A percentile compares a stretch with the other conserved stretches of the same genome.
phyloP scores from a whole-genome alignment of 1,139 yeast species.

The Martiniozyma asiatica region DNA sequence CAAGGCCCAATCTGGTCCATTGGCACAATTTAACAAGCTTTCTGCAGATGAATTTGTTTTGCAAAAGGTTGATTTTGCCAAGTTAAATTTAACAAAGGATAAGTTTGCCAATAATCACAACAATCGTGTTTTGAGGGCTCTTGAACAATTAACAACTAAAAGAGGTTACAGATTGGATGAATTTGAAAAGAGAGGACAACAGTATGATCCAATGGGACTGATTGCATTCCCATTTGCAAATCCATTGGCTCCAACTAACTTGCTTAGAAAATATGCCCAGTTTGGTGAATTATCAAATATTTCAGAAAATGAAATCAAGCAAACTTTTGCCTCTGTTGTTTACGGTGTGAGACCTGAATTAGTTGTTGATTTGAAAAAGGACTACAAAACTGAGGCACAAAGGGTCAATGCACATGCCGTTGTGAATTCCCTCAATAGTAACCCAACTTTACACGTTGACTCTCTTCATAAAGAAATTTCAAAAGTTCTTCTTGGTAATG shows the following conservation, averaged over 20 bases:
- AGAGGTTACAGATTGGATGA: conserved; percentile 16
- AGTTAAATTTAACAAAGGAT: conserved; percentile 17
- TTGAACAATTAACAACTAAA: conserved; percentile 14
- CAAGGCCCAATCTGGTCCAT: conserved; percentile 3
- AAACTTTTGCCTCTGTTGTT: conserved; percentile 16
- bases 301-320: conserved; percentile 12
- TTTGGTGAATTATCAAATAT: conserved; percentile 9
- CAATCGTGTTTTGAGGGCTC: conserved; percentile 19
- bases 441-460: conserved; percentile 21
- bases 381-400: conserved; percentile 15
- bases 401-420: conserved; percentile 20
- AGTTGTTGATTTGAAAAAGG: conserved; percentile 8
- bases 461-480: conserved; percentile 13
- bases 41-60: conserved; percentile 2
- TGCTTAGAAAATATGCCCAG: conserved; percentile 10
- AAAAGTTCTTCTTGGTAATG: conserved; percentile 12
- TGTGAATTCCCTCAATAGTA: conserved; percentile 18
- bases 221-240: conserved; percentile 17
- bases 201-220: conserved; percentile 11
- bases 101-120: conserved; percentile 16
- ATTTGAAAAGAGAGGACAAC: conserved; percentile 6
- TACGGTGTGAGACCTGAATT: conserved; percentile 19
- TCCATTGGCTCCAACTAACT: conserved; percentile 13
- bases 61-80: conserved; percentile 7
- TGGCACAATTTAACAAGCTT: conserved; percentile 2